These are phyloP conservation scores for Corylus heterophylla DNA, from an alignment of 306 rosid species.

Conservation along the genomic window DNA sequence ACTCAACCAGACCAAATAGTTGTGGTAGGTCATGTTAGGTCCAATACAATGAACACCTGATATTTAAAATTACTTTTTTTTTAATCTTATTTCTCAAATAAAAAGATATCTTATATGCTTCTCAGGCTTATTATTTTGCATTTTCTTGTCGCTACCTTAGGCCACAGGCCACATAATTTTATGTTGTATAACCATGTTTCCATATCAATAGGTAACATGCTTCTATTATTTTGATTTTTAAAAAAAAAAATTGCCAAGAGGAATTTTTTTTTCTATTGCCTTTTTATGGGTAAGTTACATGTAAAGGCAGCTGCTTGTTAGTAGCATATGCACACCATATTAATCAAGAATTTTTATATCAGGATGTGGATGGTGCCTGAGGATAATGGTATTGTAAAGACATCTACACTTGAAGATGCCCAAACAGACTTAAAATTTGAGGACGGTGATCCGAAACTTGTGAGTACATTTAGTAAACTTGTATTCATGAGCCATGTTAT, in stretches of 20 bases:
- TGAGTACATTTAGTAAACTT: conserved; percentile 41
- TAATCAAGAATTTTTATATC: conserved; percentile 31
- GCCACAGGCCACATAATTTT: not conserved
- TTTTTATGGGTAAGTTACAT: conserved; percentile 10
- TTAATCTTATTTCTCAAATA: not conserved
- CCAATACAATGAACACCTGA: not conserved
- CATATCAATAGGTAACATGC: conserved; percentile 13
- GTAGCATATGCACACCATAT: conserved; percentile 13
- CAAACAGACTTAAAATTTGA: conserved; percentile 36
- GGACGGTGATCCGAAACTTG: conserved; percentile 52
- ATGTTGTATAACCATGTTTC: conserved; percentile 4
- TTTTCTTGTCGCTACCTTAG: not conserved
- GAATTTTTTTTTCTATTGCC: not conserved
- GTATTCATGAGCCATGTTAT: conserved; percentile 3
- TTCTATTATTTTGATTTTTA: not conserved
- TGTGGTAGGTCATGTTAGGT: not conserved
- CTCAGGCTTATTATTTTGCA: not conserved
- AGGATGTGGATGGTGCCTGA: conserved; percentile 75
- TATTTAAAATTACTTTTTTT: conserved; percentile 1
- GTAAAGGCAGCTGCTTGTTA: conserved; percentile 19
- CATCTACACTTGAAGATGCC: conserved; percentile 41
- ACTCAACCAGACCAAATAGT: not conserved
- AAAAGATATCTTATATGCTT: not conserved
- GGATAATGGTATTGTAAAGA: conserved; percentile 45
- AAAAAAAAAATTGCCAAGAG: not conserved